Evolutionary conservation across 179 eudicot genomes (phyloP).

Genomic region (Sideroxylon spinosum): DNA sequence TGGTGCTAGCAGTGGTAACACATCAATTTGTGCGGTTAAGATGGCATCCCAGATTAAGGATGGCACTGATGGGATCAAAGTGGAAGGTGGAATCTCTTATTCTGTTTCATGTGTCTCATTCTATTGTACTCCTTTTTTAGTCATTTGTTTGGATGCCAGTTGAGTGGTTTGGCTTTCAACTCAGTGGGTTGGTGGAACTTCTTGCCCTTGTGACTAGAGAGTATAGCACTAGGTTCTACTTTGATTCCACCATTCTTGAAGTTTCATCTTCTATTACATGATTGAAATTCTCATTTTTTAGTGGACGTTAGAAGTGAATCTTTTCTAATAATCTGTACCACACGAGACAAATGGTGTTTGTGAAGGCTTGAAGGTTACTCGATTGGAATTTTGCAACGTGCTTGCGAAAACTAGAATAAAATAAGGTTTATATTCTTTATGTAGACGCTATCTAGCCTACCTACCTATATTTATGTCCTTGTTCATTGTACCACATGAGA

Average conservation of each 20-base stretch:
- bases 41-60: conserved; percentile 46
- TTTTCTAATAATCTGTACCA: background rate
- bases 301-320: conserved; percentile 6
- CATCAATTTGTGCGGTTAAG: conserved; percentile 33
- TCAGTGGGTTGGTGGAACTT: background rate
- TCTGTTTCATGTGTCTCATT: conserved; percentile 1
- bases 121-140: background rate
- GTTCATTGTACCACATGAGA: too few relatives aligned
- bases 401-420: background rate
- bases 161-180: background rate
- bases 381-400: background rate
- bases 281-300: background rate
- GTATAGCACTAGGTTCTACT: background rate
- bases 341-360: background rate
- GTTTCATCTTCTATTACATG: background rate
- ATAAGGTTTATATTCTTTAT: too few relatives aligned
- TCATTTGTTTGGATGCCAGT: background rate
- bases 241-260: background rate
- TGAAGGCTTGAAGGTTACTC: background rate
- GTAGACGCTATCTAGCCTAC: too few relatives aligned
- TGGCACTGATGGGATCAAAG: conserved; percentile 50
- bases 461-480: too few relatives aligned
- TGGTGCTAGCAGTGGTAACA: conserved; percentile 30
- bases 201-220: background rate
- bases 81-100: conserved; percentile 54